Base-by-base conservation (phyloP, 1,284 basidiomycete species). In the Ustanciosporium gigantosporum region DNA sequence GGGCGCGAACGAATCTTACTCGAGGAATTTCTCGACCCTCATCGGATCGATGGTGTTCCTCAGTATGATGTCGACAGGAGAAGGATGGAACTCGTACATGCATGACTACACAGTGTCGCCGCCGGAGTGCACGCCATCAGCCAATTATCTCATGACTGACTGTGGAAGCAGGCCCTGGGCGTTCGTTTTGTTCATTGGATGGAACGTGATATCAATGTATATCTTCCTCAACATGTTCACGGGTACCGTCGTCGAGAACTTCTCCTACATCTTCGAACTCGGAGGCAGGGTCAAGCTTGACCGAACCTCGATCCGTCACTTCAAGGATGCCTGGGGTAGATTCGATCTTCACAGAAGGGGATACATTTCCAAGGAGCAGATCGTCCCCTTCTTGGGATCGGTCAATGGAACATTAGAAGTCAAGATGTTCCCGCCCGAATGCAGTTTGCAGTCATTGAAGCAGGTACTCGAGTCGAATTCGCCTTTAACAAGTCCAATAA, bases 171-270 rank as follows among this genome's bases (percentile, higher is more conserved):
- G 83, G 7, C 82, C 82, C 4, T 95, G 92, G 88, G 87, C 93
- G 0, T 93, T 88, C 76, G 82, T 84, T 0, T 81, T 98, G 22
- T 97, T 96, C 80, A 95, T 96, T 68, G 85, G 88, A 0, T 98
- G 94, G 94, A 97, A 97, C 77, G 81, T 98, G 31, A 82, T 97
- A 39, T 93, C 90, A 83, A 96, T 96, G 90, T 29, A 44, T 53
- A 65, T 61, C 53, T 93, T 97, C 80, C 84, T 91, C 68, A 95
- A 95, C 81, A 87, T 70, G 48, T 47, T 70, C 34, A 57, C 66
- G 83, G 87, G 87, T 88, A 90, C 93, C 58, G 89, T 97, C 47
- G 92, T 97, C 69, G 89, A 97, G 78, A 95, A 89, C 74, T 97
- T 98, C 78, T 90, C 91, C 17, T 96, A 94, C 78, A 90, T 97